A percentile compares a stretch with the other conserved stretches of the same genome.
phyloP scores from a whole-genome alignment of 2,329 filamentous ascomycete genomes.

The Diaporthe aspalathi region DNA sequence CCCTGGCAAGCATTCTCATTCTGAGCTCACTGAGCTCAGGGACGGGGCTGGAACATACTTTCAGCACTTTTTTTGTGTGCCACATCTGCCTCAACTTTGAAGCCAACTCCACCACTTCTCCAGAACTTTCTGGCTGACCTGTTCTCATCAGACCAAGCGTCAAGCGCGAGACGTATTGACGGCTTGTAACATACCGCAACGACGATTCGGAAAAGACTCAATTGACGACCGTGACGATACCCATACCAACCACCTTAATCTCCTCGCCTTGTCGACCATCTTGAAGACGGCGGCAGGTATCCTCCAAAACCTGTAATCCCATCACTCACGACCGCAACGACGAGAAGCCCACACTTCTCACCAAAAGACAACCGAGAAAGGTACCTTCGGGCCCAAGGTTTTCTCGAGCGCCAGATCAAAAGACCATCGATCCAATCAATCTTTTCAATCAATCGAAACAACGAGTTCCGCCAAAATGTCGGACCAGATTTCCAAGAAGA shows the following conservation, averaged over 20 bases:
- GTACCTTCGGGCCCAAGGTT: conserved; percentile 24
- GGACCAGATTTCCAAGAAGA: conserved; percentile 12
- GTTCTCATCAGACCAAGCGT: conserved; percentile 5
- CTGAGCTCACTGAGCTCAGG: background rate
- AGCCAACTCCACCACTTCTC: background rate
- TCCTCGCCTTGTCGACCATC: background rate
- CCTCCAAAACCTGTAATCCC: background rate
- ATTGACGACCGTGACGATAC: conserved; percentile 7
- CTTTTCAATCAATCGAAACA: background rate
- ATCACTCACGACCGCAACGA: conserved; percentile 26
- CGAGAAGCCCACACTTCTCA: conserved; percentile 15
- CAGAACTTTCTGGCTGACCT: background rate
- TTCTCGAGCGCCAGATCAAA: background rate
- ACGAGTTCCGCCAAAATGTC: conserved; percentile 13
- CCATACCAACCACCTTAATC: background rate
- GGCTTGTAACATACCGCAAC: background rate
- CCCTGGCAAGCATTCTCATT: background rate
- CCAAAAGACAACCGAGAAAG: conserved; percentile 6
- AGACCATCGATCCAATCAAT: background rate
- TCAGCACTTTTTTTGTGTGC: background rate
- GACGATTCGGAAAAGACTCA: background rate
- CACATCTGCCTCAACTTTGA: conserved; percentile 1
- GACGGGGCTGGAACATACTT: background rate
- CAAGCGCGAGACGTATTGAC: conserved; percentile 7
- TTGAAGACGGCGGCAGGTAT: conserved; percentile 20